A percentile compares a stretch with the other conserved stretches of the same genome.
Conservation (phyloP, 768 basidiomycete species). For the Boletus reticulatus region DNA sequence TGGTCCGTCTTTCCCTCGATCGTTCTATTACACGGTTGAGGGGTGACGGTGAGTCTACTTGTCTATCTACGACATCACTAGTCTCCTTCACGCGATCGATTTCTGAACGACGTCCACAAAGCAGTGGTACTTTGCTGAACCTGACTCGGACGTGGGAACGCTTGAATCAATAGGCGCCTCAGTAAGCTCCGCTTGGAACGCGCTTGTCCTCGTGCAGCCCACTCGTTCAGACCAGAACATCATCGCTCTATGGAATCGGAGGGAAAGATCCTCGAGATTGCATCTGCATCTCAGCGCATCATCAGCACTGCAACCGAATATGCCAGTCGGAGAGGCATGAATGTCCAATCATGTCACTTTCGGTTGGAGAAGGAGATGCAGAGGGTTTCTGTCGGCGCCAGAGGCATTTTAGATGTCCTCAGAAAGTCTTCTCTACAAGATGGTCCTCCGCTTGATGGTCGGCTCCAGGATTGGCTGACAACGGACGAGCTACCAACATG, state of each 20-base stretch:
- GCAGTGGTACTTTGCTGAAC: no score
- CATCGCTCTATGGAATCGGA: slow-evolving; percentile 4
- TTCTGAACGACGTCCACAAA: no score
- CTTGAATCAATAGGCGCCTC: no score
- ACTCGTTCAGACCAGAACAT: no score
- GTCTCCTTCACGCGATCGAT: no score
- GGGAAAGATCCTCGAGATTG: background rate
- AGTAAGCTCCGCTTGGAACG: no score
- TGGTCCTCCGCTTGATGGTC: slow-evolving; percentile 5
- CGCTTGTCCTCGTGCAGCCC: no score
- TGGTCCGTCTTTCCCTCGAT: no score
- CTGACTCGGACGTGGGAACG: no score
- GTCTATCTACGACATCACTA: no score
- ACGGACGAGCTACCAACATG: slow-evolving; percentile 1
- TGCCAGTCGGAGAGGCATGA: background rate
- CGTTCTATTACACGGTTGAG: no score
- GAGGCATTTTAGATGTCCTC: slow-evolving; percentile 1
- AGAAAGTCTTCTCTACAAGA: background rate
- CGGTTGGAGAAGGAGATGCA: slow-evolving; percentile 15
- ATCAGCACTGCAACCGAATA: background rate
- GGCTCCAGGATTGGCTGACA: slow-evolving; percentile 10
- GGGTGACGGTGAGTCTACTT: no score
- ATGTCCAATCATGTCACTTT: slow-evolving; percentile 7
- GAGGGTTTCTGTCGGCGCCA: background rate
- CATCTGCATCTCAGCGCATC: background rate